Evolutionary conservation across 2,329 filamentous ascomycete species (phyloP).

Genomic region (Pseudogymnoascus sp.): DNA sequence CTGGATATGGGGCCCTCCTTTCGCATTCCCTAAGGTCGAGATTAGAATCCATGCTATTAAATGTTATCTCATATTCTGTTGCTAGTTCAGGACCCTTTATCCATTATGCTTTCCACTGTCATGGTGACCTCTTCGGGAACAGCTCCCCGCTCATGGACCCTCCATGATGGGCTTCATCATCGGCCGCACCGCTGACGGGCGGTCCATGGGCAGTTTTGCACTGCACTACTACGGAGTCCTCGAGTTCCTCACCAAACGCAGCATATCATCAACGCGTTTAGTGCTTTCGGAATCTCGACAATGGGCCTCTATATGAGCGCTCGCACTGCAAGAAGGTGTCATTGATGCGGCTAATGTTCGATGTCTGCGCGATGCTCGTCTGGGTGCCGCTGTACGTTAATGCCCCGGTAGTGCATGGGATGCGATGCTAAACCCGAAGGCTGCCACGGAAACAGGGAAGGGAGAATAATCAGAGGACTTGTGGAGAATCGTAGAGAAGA

Average conservation of each 20-base stretch:
- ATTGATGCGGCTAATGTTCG: conserved; percentile 85
- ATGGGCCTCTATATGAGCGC: conserved; percentile 95
- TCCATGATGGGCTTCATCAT: conserved; percentile 88
- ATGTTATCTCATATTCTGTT: too few relatives aligned
- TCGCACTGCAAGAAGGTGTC: conserved; percentile 95
- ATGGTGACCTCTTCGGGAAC: conserved; percentile 96
- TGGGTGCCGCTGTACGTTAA: conserved; percentile 90
- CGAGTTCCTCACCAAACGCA: conserved; percentile 96
- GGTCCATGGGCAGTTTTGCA: conserved; percentile 78
- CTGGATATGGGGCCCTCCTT: too few relatives aligned
- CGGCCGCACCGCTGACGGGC: conserved; percentile 72
- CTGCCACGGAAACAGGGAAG: not conserved
- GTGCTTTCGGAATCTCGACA: conserved; percentile 79
- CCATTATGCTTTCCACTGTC: conserved; percentile 70
- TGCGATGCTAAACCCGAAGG: conserved; percentile 34
- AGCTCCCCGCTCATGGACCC: conserved; percentile 69
- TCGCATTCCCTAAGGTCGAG: too few relatives aligned
- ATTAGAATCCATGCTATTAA: too few relatives aligned
- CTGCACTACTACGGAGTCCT: conserved; percentile 91
- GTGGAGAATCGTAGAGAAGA: not conserved
- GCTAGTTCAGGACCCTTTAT: too few relatives aligned
- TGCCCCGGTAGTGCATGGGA: conserved; percentile 94
- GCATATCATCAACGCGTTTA: conserved; percentile 94
- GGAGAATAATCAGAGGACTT: not conserved
- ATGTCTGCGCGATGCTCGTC: conserved; percentile 85